These are phyloP conservation scores for Roridomyces roridus DNA, from an alignment of 768 basidiomycete genomes.

Conservation along the genomic window DNA sequence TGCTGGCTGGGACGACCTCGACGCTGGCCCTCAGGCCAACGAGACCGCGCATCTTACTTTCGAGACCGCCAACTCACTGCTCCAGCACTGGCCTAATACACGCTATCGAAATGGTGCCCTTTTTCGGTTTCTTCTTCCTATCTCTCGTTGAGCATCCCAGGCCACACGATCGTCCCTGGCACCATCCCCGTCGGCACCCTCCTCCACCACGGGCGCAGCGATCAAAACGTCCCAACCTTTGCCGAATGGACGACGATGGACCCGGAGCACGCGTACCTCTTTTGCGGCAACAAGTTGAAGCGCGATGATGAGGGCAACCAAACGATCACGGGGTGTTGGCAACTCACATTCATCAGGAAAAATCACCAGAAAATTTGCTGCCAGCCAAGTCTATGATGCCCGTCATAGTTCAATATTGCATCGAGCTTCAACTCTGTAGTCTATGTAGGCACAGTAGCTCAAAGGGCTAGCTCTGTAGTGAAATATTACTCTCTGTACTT, in stretches of 20 bases:
- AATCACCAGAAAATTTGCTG: too few relatives aligned
- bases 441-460: too few relatives aligned
- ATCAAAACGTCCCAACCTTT: slow-evolving; percentile 11
- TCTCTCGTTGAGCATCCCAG: slow-evolving; percentile 9
- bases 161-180: slow-evolving; percentile 29
- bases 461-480: too few relatives aligned
- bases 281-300: slow-evolving; percentile 40
- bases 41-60: slow-evolving; percentile 33
- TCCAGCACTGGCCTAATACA: slow-evolving; percentile 46
- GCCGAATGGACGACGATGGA: slow-evolving; percentile 29
- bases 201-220: slow-evolving; percentile 27
- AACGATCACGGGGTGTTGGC: slow-evolving; percentile 40
- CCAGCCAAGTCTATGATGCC: too few relatives aligned
- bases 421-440: too few relatives aligned
- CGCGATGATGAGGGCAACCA: neutral
- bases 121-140: neutral
- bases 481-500: too few relatives aligned
- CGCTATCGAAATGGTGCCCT: slow-evolving; percentile 45
- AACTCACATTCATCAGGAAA: slow-evolving; percentile 43
- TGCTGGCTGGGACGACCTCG: too few relatives aligned
- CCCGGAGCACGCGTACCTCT: slow-evolving; percentile 32
- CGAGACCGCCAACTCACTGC: slow-evolving; percentile 16
- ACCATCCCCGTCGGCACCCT: slow-evolving; percentile 23
- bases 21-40: slow-evolving; percentile 24
- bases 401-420: too few relatives aligned